Base-by-base conservation (phyloP, 2,329 filamentous ascomycete species). In the Neofusicoccum ribis region DNA sequence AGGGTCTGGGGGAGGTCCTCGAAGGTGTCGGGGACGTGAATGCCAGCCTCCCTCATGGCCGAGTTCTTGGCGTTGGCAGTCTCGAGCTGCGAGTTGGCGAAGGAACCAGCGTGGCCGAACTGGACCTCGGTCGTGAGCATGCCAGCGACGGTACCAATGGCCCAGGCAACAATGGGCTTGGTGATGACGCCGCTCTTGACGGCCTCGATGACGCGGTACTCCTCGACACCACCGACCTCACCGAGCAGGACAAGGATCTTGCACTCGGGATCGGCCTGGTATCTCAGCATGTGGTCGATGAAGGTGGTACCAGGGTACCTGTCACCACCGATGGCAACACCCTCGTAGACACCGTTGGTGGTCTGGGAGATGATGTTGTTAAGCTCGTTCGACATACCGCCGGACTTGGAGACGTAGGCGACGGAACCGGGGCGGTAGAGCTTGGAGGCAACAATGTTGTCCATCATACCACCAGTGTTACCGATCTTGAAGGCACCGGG, bases 401-500 rank as follows among this genome's bases (percentile, higher is more conserved):
- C 95, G 66, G 95, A 99, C 88, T 99, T 99, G 87, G 94, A 98
- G 82, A 99, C 95, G 82, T 99, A 99, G 74, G 92, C 95, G 72
- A 99, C 93, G 73, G 95, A 98, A 74, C 95, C 95, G 84, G 95
- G 95, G 83, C 95, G 94, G 89, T 99, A 99, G 68, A 99, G 92
- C 89, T 99, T 99, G 80, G 95, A 98, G 73, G 95, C 93, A 70
- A 99, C 95, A 76, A 99, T 99, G 88, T 99, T 99, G 88, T 99
- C 95, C 95, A 99, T 99, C 95, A 99, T 99, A 82, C 95, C 95
- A 88, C 95, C 95, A 75, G 95, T 99, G 88, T 99, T 99, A 80
- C 95, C 95, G 71, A 99, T 99, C 89, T 98, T 99, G 91, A 94
- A 99, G 80, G 91, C 92, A 81, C 95, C 95, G 69, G 95, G 95